Evolutionary conservation across 2,329 filamentous ascomycete species (phyloP).

Genomic region (Gremmenia infestans): DNA sequence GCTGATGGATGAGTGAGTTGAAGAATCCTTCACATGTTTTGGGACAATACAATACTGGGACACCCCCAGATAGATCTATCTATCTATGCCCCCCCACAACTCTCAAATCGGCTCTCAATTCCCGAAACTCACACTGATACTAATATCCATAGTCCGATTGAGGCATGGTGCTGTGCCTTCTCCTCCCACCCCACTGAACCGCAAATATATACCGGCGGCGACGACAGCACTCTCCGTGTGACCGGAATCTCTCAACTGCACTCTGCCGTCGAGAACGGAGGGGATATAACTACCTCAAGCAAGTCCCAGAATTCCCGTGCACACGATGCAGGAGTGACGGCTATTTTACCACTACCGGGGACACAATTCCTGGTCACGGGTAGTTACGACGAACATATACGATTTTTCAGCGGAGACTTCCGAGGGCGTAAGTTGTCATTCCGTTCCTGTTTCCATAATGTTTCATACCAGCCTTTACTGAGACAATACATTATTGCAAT

Average conservation of each 20-base stretch:
- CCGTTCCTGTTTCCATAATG: neutral
- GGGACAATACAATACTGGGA: neutral
- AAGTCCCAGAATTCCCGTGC: conserved; percentile 27
- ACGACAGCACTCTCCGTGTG: conserved; percentile 46
- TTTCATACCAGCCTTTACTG: conserved; percentile 4
- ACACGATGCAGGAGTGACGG: conserved; percentile 81
- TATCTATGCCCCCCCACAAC: neutral
- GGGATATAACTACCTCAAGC: neutral
- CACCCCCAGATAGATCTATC: neutral
- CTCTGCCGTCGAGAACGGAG: neutral
- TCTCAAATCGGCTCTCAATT: neutral
- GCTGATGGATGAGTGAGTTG: neutral
- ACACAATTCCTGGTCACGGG: conserved; percentile 67
- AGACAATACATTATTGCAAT: conserved; percentile 35
- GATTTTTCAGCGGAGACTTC: conserved; percentile 46
- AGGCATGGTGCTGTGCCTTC: conserved; percentile 72
- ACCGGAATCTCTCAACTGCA: neutral
- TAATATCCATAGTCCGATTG: conserved; percentile 37
- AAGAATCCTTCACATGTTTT: neutral
- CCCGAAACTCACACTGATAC: neutral
- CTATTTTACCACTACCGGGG: conserved; percentile 66
- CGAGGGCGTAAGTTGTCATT: neutral
- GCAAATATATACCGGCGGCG: conserved; percentile 62
- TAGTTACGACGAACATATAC: conserved; percentile 82
- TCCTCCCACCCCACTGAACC: conserved; percentile 26